Conservation (phyloP, 2,329 filamentous ascomycete species). For the Trichoderma brevicompactum region DNA sequence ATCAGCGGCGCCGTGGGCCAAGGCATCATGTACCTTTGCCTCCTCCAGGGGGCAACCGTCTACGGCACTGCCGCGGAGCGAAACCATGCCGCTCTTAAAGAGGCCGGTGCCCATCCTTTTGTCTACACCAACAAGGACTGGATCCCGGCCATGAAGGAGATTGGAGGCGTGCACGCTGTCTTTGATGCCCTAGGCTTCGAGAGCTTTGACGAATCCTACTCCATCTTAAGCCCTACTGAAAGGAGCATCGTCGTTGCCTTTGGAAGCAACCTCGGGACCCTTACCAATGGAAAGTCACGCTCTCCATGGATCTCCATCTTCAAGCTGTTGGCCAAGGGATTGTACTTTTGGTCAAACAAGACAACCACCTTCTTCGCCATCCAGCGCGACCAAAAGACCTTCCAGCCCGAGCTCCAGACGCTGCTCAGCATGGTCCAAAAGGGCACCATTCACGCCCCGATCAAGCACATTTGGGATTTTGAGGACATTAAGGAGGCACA, state of each 20-base stretch:
- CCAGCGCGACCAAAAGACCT: slow-evolving; percentile 41
- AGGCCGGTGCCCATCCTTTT: slow-evolving; percentile 49
- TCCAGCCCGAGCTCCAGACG: slow-evolving; percentile 38
- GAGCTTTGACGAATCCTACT: slow-evolving; percentile 55
- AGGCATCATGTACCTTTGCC: slow-evolving; percentile 48
- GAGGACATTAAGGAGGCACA: slow-evolving; percentile 48
- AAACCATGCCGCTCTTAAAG: slow-evolving; percentile 49
- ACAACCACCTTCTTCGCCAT: slow-evolving; percentile 46
- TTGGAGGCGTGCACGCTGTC: slow-evolving; percentile 53
- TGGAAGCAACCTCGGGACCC: slow-evolving; percentile 43
- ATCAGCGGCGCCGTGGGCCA: slow-evolving; percentile 55
- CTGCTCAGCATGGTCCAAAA: slow-evolving; percentile 41
- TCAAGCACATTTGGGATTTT: slow-evolving; percentile 48
- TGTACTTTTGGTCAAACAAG: slow-evolving; percentile 37
- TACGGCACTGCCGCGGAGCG: slow-evolving; percentile 54
- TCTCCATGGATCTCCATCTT: slow-evolving; percentile 39
- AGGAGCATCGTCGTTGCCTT: slow-evolving; percentile 49
- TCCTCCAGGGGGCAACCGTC: slow-evolving; percentile 50
- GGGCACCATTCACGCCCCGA: slow-evolving; percentile 42
- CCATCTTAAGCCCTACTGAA: slow-evolving; percentile 43
- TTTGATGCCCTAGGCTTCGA: slow-evolving; percentile 57
- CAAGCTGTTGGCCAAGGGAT: slow-evolving; percentile 43
- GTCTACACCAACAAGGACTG: slow-evolving; percentile 55
- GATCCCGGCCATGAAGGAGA: slow-evolving; percentile 50
- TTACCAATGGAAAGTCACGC: slow-evolving; percentile 41